Evolutionary conservation across 2,329 filamentous ascomycete species (phyloP), one percentile per base, ranked within the genome.

Genomic region (Paraconiothyrium brasiliense): DNA sequence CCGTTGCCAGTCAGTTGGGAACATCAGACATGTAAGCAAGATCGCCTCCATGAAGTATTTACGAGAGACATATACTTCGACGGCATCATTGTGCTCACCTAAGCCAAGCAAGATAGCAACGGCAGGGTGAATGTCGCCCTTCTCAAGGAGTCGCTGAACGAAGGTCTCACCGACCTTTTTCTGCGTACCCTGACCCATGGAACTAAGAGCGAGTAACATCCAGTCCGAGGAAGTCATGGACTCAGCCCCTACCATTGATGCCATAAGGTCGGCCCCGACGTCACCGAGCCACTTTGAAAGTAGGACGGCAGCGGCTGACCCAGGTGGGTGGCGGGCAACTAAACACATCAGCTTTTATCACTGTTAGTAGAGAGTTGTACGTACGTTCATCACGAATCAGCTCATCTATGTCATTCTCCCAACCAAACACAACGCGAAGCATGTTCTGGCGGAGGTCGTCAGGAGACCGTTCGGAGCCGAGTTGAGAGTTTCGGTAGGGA

Each of bases 211-310:
- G 39, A 99, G 83, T 61, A 98, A 82, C 93, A 99, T 97, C 95
- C 95, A 99, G 78, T 98, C 95, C 0, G 92, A 92, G 2, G 92
- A 93, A 10, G 93, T 94, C 86, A 95, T 94, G n/a, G 92, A 90
- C 67, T 94, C 89, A 0, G 93, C 91, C 47, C 88, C 82, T 41
- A 89, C 81, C 82, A 90, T 92, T 2, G 92, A 88, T 11, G 89
- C 86, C 86, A 97, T 92, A 44, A 93, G 86, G 71, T 97, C 93
- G 0, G 90, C 86, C 61, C 93, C 89, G 41, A 92, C 88, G 64
- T 97, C 92, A 14, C 94, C 93, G 0, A 99, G 86, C 95, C 95
- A 99, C 78, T 96, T 97, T 1, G 92, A 86, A 4, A 99, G 85
- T 43, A 98, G 85, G 55, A 98, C 92, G 13, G 91, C 89, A 64